Base-by-base conservation (phyloP, 176 grass and related monocot genomes). In the Cocos nucifera region DNA sequence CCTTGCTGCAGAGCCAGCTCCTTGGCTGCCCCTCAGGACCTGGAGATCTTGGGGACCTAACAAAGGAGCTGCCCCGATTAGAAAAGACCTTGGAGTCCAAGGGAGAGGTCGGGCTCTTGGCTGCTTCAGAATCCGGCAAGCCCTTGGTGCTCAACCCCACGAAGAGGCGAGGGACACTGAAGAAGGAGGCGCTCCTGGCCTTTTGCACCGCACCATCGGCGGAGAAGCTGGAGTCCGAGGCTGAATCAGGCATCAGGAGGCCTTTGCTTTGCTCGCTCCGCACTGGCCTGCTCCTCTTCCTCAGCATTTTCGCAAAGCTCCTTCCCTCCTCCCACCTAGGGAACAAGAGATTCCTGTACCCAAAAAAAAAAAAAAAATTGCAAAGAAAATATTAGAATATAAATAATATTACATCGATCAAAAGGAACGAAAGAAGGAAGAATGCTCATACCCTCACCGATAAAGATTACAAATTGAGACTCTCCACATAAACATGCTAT, bases 41-140 rank as follows among this genome's bases (percentile, higher is more conserved):
- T 17, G 65, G 12, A 6, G 86, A 87, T 62, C 76, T 74, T 17
- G 79, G 77, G 20, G 75, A 85, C 14, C 78, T 61, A 48, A 82
- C 61, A 59, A 81, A 79, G 16, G 69, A 72, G 69, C 48, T 50
- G 17, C 61, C 29, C 6, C 49, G 51, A 53, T 49, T 56, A 61
- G 71, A 57, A 2, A 82, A 70, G 49, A 73, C 79, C 79, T 89
- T 98, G 67, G 77, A 61, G 72, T 98, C 93, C 14, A 92, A 79
- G 61, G 84, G 87, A 64, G 93, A 98, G 23, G 87, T 98, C 32
- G 87, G 93, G 81, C 84, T 92, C 73, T 73, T 59, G 17, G 73
- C 73, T 19, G 84, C 64, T 56, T 91, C 90, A 54, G 63, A 57
- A 61, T 92, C 81, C 26, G 76, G 62, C 53, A 71, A 29, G 0